Evolutionary conservation across 2,329 filamentous ascomycete genomes (phyloP).

Genomic region (Mycosphaerelloides madeirae): DNA sequence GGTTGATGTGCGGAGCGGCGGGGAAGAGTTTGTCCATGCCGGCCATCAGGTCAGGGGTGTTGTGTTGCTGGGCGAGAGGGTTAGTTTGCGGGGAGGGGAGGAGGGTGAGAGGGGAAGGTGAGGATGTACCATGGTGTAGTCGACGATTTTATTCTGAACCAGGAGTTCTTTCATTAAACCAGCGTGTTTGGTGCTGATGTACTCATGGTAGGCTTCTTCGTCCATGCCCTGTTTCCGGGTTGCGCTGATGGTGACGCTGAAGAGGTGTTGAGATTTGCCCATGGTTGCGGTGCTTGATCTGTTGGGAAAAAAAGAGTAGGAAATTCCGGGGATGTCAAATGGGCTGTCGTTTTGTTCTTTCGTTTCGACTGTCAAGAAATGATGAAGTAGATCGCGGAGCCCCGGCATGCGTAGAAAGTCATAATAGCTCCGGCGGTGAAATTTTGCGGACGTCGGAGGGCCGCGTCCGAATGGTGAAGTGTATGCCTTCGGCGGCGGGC

Average conservation of each 20-base stretch:
- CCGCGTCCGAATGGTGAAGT: too few relatives aligned
- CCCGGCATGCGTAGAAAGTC: too few relatives aligned
- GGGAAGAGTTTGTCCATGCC: conserved; percentile 17
- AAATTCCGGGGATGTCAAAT: neutral
- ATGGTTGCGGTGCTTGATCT: neutral
- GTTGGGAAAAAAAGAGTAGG: neutral
- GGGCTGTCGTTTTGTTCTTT: neutral
- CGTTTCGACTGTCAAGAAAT: too few relatives aligned
- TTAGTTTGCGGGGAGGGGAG: neutral
- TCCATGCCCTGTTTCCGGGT: conserved; percentile 30
- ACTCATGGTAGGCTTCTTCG: conserved; percentile 29
- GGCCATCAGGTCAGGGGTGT: conserved; percentile 27
- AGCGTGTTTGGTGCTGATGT: conserved; percentile 27
- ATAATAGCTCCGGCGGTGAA: too few relatives aligned
- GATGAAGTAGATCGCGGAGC: too few relatives aligned
- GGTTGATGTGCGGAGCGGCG: conserved; percentile 25
- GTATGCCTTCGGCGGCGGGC: too few relatives aligned
- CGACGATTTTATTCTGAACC: conserved; percentile 29
- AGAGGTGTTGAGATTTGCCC: conserved; percentile 2
- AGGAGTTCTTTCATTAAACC: conserved; percentile 25
- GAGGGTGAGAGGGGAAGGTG: neutral
- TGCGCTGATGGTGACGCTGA: conserved; percentile 26
- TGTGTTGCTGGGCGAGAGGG: conserved; percentile 20
- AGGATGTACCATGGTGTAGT: conserved; percentile 29
- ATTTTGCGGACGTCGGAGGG: too few relatives aligned